A percentile compares a stretch with the other conserved stretches of the same genome.
These are phyloP conservation scores for Sicyos edulis DNA, from an alignment of 306 rosid genomes.

Conservation along the genomic window DNA sequence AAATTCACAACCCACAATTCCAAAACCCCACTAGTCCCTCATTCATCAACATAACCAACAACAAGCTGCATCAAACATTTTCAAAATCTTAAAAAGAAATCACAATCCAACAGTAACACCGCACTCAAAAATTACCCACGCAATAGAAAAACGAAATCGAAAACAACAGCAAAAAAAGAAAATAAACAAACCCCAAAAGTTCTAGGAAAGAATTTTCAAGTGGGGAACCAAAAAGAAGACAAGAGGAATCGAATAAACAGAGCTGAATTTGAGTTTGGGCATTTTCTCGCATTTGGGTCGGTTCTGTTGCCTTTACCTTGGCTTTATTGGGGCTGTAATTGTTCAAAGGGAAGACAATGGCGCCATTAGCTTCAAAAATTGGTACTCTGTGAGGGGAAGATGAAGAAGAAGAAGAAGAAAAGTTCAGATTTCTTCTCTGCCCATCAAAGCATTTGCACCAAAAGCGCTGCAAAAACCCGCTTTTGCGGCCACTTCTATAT, in stretches of 20 bases:
- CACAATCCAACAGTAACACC: constrained; percentile 9
- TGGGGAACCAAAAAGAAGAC: background rate
- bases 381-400: too few relatives aligned
- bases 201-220: background rate
- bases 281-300: constrained; percentile 14
- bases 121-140: constrained; percentile 11
- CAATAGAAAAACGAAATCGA: constrained; percentile 11
- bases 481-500: constrained; percentile 15
- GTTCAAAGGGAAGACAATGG: background rate
- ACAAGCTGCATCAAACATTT: background rate
- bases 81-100: too few relatives aligned
- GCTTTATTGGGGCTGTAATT: background rate
- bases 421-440: background rate
- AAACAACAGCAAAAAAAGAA: background rate
- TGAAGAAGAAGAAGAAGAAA: background rate
- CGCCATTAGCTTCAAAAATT: background rate
- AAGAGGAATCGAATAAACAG: background rate
- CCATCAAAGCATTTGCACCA: background rate
- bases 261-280: background rate
- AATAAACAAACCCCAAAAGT: background rate
- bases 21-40: background rate
- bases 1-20: background rate
- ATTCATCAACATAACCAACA: background rate
- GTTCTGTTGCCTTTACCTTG: constrained; percentile 8
- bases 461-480: constrained; percentile 7